A percentile compares a stretch with the other conserved stretches of the same genome.
Conservation (phyloP, 192 early-diverging fungal genomes). For the Entomortierella chlamydospora region DNA sequence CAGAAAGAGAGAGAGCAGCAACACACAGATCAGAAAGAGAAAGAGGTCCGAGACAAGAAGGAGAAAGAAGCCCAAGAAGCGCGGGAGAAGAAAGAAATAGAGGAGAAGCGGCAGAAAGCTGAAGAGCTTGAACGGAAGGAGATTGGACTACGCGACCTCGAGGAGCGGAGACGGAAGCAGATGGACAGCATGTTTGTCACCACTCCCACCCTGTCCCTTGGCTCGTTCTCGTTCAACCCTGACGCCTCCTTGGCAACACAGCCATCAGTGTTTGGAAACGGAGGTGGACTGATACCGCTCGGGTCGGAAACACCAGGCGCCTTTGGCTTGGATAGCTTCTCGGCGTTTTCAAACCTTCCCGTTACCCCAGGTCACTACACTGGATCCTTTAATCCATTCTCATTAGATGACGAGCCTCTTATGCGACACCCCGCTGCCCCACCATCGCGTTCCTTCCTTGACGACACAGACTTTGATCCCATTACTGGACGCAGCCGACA, state of each 20-base stretch:
- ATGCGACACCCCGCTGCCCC: constrained; percentile 32
- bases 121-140: constrained; percentile 24
- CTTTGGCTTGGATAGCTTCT: constrained; percentile 47
- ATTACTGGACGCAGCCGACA: constrained; percentile 28
- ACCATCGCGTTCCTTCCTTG: constrained; percentile 20
- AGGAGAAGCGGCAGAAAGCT: neutral
- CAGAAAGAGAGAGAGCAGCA: constrained; percentile 33
- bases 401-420: constrained; percentile 56
- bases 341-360: constrained; percentile 42
- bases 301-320: constrained; percentile 27
- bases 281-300: constrained; percentile 5
- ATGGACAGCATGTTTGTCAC: constrained; percentile 33
- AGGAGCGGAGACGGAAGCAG: constrained; percentile 39
- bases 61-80: constrained; percentile 6
- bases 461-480: constrained; percentile 37
- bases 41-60: constrained; percentile 11
- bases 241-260: constrained; percentile 39
- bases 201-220: constrained; percentile 26
- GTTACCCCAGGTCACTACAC: constrained; percentile 53
- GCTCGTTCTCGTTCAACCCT: constrained; percentile 47
- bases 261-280: constrained; percentile 19
- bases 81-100: neutral
- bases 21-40: constrained; percentile 12
- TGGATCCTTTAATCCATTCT: constrained; percentile 62
- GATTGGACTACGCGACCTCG: constrained; percentile 12